A percentile compares a stretch with the other conserved stretches of the same genome.
Conservation (phyloP, 2,329 filamentous ascomycete species). For the Xylaria sp. region DNA sequence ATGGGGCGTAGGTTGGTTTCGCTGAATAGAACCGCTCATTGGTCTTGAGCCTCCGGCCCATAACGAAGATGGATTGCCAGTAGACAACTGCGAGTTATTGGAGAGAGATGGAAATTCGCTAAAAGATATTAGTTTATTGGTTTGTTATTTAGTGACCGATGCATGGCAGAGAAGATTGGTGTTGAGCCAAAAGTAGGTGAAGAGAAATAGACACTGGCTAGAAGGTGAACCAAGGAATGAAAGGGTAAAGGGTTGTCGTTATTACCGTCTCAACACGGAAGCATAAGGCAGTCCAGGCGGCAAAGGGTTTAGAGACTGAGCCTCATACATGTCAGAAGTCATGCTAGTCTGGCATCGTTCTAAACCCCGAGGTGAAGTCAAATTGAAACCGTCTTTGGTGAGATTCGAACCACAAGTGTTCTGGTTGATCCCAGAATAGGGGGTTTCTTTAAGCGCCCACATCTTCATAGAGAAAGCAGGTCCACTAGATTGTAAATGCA, state of each 20-base stretch:
- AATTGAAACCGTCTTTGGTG: not conserved
- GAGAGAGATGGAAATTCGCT: constrained; percentile 72
- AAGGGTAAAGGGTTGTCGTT: constrained; percentile 3
- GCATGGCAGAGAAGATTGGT: not conserved
- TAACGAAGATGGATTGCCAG: constrained; percentile 55
- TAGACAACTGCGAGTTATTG: constrained; percentile 62
- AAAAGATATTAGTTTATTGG: constrained; percentile 35
- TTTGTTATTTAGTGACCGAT: too few relatives aligned
- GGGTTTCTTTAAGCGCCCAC: not conserved
- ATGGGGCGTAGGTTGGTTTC: constrained; percentile 57
- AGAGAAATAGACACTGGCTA: not conserved
- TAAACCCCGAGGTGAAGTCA: not conserved
- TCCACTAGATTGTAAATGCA: constrained; percentile 28
- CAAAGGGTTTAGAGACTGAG: not conserved
- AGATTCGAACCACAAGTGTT: not conserved
- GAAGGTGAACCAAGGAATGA: not conserved
- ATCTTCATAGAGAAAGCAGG: constrained; percentile 19
- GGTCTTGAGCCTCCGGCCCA: constrained; percentile 59
- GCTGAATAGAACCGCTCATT: constrained; percentile 55
- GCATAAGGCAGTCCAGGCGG: constrained; percentile 33
- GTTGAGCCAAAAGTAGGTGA: not conserved
- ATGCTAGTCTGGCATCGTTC: not conserved
- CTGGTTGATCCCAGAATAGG: not conserved
- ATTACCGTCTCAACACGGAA: constrained; percentile 38
- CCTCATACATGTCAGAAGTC: not conserved